Evolutionary conservation across 805 yeast species (phyloP), one percentile per base, ranked within the genome.

Genomic region (Lipomyces oligophaga): DNA sequence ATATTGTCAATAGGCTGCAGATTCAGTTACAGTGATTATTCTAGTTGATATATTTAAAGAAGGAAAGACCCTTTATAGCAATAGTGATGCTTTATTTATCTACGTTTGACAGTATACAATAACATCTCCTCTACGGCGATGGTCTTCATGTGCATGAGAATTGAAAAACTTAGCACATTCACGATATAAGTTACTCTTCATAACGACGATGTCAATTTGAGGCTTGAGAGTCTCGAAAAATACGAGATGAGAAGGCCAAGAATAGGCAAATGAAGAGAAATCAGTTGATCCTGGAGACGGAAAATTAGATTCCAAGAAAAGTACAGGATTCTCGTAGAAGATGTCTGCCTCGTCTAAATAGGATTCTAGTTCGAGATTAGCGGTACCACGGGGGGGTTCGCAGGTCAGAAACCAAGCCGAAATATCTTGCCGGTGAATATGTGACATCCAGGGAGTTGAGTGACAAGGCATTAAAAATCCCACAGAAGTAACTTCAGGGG

Each of bases 401-500:
- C 99, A 93, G 0, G 95, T 79, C 33, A 93, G 68, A 44, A 82
- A 81, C 95, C 96, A 85, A 1, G 80, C 74, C 0, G 62, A 57
- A 3, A 75, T 60, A 22, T 71, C 74, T 7, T 69, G 63, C 19
- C 84, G 67, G 60, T 89, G 95, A 33, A 93, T 66, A 61, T 83
- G 80, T 21, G 93, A 78, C 61, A 87, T 96, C 80, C 93, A 85
- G 2, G 98, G 99, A 0, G 97, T 90, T 0, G 97, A 89, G 64
- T 93, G 99, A 60, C 99, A 93, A 0, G 99, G 98, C 61, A 89
- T 87, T 13, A 93, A 64, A 57, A 93, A 85, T 0, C 96, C 95
- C 24, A 89, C 67, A 73, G 6, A 65, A 52, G 7, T 77, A 72
- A 3, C 61, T 57, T 3, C 66, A 58, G 27, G 69, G 62, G 19